Evolutionary conservation across 192 early-diverging fungal genomes (phyloP).

Genomic region (Coemansia brasiliensis): DNA sequence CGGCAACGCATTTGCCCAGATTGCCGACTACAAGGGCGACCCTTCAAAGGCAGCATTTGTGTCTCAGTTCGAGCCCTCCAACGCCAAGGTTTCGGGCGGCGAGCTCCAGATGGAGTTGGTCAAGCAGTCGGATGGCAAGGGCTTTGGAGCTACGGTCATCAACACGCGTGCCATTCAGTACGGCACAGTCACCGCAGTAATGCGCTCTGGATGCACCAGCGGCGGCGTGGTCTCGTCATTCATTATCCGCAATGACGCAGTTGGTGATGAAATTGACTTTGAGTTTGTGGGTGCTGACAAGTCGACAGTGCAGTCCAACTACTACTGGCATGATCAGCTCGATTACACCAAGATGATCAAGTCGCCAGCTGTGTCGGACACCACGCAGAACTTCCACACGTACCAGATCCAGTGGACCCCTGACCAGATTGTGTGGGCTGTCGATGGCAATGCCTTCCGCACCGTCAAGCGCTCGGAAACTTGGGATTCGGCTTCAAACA

Average conservation of each 20-base stretch:
- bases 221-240: conserved; percentile 65
- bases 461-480: conserved; percentile 52
- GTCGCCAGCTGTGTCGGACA: conserved; percentile 37
- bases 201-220: conserved; percentile 53
- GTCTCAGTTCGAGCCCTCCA: conserved; percentile 60
- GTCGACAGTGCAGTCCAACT: conserved; percentile 62
- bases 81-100: conserved; percentile 47
- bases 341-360: conserved; percentile 60
- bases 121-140: conserved; percentile 49
- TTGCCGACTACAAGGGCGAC: conserved; percentile 57
- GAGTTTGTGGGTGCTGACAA: conserved; percentile 62
- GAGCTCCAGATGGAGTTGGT: conserved; percentile 50
- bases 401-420: conserved; percentile 64
- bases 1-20: conserved; percentile 26
- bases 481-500: conserved; percentile 29
- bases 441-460: conserved; percentile 56
- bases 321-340: conserved; percentile 58
- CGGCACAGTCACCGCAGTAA: conserved; percentile 59
- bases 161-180: conserved; percentile 61
- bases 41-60: conserved; percentile 49
- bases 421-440: conserved; percentile 56
- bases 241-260: conserved; percentile 56
- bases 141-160: conserved; percentile 61
- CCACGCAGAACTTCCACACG: conserved; percentile 49
- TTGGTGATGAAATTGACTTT: conserved; percentile 67